Conservation (phyloP, 2,329 filamentous ascomycete species). For the Purpureocillium takamizusanense region DNA sequence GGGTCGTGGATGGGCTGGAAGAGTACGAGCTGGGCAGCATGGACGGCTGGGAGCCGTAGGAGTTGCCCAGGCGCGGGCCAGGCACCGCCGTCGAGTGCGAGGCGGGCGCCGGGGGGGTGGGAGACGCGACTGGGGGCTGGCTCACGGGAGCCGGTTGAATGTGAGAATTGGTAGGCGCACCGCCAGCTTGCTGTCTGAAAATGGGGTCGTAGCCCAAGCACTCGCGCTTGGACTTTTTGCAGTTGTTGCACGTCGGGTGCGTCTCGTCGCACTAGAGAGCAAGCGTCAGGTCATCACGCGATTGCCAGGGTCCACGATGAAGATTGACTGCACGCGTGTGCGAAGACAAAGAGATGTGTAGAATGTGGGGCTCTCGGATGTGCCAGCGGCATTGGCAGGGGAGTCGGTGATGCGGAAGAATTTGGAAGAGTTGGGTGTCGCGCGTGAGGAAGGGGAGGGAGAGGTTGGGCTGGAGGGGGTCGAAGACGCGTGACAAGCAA, state of each 20-base stretch:
- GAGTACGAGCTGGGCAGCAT: conserved; percentile 34
- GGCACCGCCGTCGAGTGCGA: conserved; percentile 11
- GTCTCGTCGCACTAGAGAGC: conserved; percentile 80
- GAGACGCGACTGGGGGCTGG: conserved; percentile 24
- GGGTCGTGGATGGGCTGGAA: conserved; percentile 17
- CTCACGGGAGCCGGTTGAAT: conserved; percentile 22
- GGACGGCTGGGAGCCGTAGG: conserved; percentile 36
- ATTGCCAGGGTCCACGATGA: no score
- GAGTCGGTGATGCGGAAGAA: background rate
- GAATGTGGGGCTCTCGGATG: background rate
- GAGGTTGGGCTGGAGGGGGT: background rate
- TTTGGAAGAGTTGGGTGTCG: background rate
- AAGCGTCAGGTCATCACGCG: background rate
- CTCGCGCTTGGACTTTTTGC: conserved; percentile 80
- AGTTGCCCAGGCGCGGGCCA: conserved; percentile 22
- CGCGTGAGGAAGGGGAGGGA: background rate
- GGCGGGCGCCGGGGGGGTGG: conserved; percentile 13
- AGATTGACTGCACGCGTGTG: no score
- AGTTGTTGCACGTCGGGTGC: conserved; percentile 86
- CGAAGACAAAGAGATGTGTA: background rate
- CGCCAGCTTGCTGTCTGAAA: conserved; percentile 63
- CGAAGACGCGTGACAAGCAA: background rate
- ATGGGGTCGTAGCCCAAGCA: conserved; percentile 82
- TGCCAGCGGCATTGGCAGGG: background rate
- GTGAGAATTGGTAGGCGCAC: conserved; percentile 62